Base-by-base conservation (phyloP, 2,329 filamentous ascomycete species). In the Pseudodiploospora longispora region DNA sequence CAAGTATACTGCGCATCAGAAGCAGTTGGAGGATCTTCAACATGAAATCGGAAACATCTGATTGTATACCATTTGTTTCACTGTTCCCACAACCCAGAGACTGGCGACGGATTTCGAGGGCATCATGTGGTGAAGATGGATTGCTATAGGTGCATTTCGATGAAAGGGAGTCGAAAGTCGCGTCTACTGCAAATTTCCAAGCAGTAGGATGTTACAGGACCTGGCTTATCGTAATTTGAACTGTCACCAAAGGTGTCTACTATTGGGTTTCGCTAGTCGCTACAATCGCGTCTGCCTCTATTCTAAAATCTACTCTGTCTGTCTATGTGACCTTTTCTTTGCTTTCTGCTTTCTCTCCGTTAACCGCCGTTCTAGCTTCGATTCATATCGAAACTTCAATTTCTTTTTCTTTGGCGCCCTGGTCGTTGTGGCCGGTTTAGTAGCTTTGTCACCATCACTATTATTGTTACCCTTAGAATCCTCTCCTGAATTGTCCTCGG, bases 41-140 rank as follows among this genome's bases (percentile, higher is more conserved):
- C 71, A 74, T 58, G 90, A 95, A 72, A 90, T 97, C 70, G 85
- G 84, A 76, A 93, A 88, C 73, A 90, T 97, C 70, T 97, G 82
- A 81, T 59, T 51, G 44, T 50, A 57, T 52, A 46, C 48, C 52
- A 40, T 45, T 38, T 34, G 41, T 41, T 36, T 31, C 28, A 43
- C 28, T 38, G 36, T 10, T 34, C 37, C 30, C 40, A 27, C 31
- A 19, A 27, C 12, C 12, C 32, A 34, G 32, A 9, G 8, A 34
- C 9, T 12, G 32, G 8, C 9, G 9, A 9, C 8, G 8, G 32
- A 12, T 34, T 12, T 12, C 12, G 8, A 9, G 32, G 32, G 32
- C 12, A 12, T 9, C 32, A 9, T 34, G 8, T 34, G 32, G 32
- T 9, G 33, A 38, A 35, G 35, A 38, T 38, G 35, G 40, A 40